Base-by-base conservation (phyloP, 768 basidiomycete genomes). In the Russula sp. region DNA sequence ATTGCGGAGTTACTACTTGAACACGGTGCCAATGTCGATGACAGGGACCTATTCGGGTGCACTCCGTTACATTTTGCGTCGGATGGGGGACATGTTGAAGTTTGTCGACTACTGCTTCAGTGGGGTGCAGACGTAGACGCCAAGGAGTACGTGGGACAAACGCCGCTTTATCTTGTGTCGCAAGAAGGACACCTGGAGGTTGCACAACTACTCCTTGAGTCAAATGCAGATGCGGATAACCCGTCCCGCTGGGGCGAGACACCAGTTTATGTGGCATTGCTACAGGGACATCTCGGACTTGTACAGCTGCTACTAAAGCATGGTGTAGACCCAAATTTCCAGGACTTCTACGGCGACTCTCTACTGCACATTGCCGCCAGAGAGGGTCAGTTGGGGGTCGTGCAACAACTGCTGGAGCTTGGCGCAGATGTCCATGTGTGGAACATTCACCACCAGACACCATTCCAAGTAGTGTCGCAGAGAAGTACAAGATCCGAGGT, bases 31-130 rank as follows among this genome's bases (percentile, higher is more conserved):
- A 13, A 40, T 40, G 31, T 35, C 34, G 35, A 47, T 4, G 3
- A 1, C 0, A 0, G 0, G 16, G 18, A 40, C 16, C 4, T 6
- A 16, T 6, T 3, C 13, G 18, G 11, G 1, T 27, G 20, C 22
- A 18, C 51, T 18, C 10, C 39, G 8, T 34, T 60, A 31, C 45
- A 45, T 34, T 0, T 13, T 4, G 51, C 59, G 10, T 22, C 50
- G 31, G 7, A 11, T 3, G 22, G n/a, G 0, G 31, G 51, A 4
- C 32, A 34, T 39, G 22, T 52, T 0, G 40, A 45, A n/a, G 10
- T 54, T 14, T 27, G 9, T 4, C 39, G 40, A 34, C 3, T 53
- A 16, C 20, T 60, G 7, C 39, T 60, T 4, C 35, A 60, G 2
- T n/a, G 13, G 0, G 59, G n/a, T 27, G 7, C 4, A 13, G 11